Evolutionary conservation across 2,329 filamentous ascomycete genomes (phyloP), one percentile per base, ranked within the genome.

Genomic region (Penicillium capsulatum): DNA sequence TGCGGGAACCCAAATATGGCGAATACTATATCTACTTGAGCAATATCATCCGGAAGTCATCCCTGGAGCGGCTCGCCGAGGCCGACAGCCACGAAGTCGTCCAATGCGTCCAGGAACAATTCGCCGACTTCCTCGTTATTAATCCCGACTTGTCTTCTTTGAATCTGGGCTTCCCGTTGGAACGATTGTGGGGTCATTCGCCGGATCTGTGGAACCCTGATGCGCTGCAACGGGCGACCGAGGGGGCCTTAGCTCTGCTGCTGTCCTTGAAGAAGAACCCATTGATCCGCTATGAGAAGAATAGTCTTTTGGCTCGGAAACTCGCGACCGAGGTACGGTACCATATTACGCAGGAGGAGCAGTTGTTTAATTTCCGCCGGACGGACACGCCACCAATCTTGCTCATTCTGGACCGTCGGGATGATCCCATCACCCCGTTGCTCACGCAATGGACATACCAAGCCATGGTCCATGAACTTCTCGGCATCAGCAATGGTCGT

Each of bases 401-500:
- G 10, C 75, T 98, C 22, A 80, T 98, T 38, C 69, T 98, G 19
- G 92, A 98, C 66, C 81, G 92, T 29, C 80, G 92, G 63, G 90
- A 96, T 60, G 92, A 98, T 57, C 91, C 92, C 0, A 85, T 97
- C 35, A 98, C 92, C 3, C 92, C 92, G 0, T 71, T 98, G 8
- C 75, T 98, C 34, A 95, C 89, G 2, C 92, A 98, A 63, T 98
- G 92, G 92, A 98, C 92, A 17, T 98, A 98, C 59, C 92, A 98
- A 67, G 92, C 92, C n/a, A 98, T 98, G 90, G 92, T 98, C 1
- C 92, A 98, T 61, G 92, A 98, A 59, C 71, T 97, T 2, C 74
- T 98, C 9, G 92, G 92, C 4, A 95, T 98, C 51, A 80, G 86
- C 42, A 97, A 97, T 61, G 92, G 92, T n/a, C 79, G 91, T 35